A percentile compares a stretch with the other conserved stretches of the same genome.
phyloP scores from a whole-genome alignment of 2,329 filamentous ascomycete species.

The Macrophomina tecta region DNA sequence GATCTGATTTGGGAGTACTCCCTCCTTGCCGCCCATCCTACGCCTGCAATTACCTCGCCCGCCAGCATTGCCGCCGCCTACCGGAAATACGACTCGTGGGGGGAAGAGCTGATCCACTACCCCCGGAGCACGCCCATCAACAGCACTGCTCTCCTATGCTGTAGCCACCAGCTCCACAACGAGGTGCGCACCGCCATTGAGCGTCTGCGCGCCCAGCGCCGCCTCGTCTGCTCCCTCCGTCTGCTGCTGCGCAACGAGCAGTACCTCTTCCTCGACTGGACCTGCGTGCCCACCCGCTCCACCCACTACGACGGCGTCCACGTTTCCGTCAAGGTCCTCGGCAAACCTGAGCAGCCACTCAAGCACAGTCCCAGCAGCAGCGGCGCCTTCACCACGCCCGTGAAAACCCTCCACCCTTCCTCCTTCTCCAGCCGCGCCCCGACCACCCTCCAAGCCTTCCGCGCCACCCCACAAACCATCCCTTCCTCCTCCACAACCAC shows the following conservation, averaged over 20 bases:
- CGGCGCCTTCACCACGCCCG: background rate
- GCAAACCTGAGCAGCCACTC: background rate
- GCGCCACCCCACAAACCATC: background rate
- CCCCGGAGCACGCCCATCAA: constrained; percentile 12
- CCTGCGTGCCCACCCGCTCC: constrained; percentile 4
- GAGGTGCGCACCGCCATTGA: constrained; percentile 1
- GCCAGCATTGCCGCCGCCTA: background rate
- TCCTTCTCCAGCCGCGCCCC: background rate
- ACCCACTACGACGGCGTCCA: constrained; percentile 14
- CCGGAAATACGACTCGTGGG: constrained; percentile 23
- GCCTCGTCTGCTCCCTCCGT: constrained; percentile 6
- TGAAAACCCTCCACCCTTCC: constrained; percentile 3
- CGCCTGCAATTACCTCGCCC: background rate
- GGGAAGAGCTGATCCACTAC: constrained; percentile 14
- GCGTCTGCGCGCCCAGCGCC: constrained; percentile 8
- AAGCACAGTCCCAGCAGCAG: background rate
- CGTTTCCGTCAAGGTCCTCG: constrained; percentile 17
- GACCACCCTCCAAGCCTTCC: background rate
- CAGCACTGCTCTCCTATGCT: constrained; percentile 20
- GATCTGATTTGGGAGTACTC: constrained; percentile 18
- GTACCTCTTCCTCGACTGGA: constrained; percentile 23
- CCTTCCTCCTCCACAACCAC: background rate
- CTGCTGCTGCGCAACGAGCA: constrained; percentile 23
- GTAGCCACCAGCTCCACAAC: constrained; percentile 10
- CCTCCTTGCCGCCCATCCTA: background rate